These are phyloP conservation scores for Ustilago hordei DNA, from an alignment of 1,284 basidiomycete species.

Conservation along the genomic window DNA sequence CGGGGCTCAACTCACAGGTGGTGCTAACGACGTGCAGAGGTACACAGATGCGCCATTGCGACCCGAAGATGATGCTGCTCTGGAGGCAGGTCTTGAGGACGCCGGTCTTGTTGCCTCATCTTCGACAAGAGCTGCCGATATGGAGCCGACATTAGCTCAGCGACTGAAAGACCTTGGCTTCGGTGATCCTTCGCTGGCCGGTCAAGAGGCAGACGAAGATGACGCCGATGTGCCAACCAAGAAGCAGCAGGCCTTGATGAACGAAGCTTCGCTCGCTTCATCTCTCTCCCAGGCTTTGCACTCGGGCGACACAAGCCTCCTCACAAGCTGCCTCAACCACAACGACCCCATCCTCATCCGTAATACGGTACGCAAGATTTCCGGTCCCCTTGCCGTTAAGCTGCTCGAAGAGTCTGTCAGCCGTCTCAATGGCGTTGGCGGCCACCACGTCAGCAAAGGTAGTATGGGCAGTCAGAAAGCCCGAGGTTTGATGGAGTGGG, in stretches of 20 bases:
- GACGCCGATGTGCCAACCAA: constrained; percentile 37
- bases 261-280: constrained; percentile 88
- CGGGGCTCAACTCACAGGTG: constrained; percentile 44
- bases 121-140: constrained; percentile 15
- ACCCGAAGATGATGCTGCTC: constrained; percentile 39
- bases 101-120: constrained; percentile 21
- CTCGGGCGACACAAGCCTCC: constrained; percentile 86
- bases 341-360: constrained; percentile 84
- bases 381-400: constrained; percentile 88
- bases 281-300: constrained; percentile 96
- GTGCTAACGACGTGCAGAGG: constrained; percentile 46
- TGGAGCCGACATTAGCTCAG: constrained; percentile 60
- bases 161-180: constrained; percentile 55
- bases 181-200: constrained; percentile 38
- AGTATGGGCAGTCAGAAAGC: constrained; percentile 56
- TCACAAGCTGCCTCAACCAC: constrained; percentile 88
- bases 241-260: constrained; percentile 72
- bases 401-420: constrained; percentile 90
- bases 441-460: constrained; percentile 67
- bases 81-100: constrained; percentile 25
- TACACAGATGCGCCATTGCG: constrained; percentile 52
- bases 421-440: constrained; percentile 82
- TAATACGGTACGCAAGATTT: constrained; percentile 87
- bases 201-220: constrained; percentile 42
- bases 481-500: constrained; percentile 86